Percentiles rank a stretch among this genome's conserved stretches.
Evolutionary conservation across 805 yeast genomes (phyloP).

Genomic region (Hanseniaspora jakobsenii): DNA sequence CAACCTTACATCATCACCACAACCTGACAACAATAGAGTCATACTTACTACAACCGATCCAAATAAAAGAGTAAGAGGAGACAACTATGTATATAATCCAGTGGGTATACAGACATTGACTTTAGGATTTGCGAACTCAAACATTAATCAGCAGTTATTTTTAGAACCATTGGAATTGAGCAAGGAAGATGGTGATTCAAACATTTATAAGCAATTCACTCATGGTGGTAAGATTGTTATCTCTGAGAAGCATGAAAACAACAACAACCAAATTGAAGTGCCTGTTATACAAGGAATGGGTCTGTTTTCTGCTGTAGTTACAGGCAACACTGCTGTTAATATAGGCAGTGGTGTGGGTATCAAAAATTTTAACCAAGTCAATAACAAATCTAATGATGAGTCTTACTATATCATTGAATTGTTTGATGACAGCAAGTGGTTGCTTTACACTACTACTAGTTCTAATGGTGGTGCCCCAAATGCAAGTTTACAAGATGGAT

Average conservation of each 20-base stretch:
- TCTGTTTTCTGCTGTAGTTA: background rate
- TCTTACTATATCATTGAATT: background rate
- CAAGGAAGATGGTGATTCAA: too few species aligned
- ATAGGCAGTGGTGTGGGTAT: constrained; percentile 8
- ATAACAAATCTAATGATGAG: too few species aligned
- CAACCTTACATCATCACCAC: constrained; percentile 23
- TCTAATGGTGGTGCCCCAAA: too few species aligned
- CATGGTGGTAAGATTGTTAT: too few species aligned
- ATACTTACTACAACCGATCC: constrained; percentile 27
- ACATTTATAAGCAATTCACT: too few species aligned
- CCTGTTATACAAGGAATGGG: constrained; percentile 10
- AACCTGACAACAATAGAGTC: too few species aligned
- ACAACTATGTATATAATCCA: constrained; percentile 10
- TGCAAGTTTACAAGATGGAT: background rate
- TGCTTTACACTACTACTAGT: too few species aligned
- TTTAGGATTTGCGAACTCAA: too few species aligned
- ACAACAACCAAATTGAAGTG: background rate
- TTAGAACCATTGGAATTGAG: too few species aligned
- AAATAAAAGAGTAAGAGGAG: constrained; percentile 5
- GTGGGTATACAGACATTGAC: constrained; percentile 2
- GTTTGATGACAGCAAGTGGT: too few species aligned
- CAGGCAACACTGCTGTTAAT: background rate
- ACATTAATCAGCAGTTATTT: too few species aligned
- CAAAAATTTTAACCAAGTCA: background rate
- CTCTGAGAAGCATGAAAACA: too few species aligned